These are phyloP conservation scores for Coniochaeta sp. DNA, from an alignment of 2,329 filamentous ascomycete genomes.

Conservation along the genomic window DNA sequence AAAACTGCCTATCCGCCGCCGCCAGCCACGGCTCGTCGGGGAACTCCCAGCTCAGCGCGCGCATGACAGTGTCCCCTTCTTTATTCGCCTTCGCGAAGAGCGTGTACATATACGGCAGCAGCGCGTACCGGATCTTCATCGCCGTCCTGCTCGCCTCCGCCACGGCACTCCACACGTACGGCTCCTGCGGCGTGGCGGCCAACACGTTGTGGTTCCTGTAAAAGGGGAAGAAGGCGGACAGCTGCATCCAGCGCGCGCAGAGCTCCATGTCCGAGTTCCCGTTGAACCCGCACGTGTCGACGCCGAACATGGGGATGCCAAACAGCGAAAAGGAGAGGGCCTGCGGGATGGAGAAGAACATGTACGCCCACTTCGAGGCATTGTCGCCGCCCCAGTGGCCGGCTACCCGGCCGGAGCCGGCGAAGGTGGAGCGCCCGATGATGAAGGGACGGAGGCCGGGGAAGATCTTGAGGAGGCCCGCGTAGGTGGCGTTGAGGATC, in stretches of 20 bases:
- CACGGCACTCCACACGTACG: slow-evolving; percentile 63
- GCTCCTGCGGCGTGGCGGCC: slow-evolving; percentile 58
- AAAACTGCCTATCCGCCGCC: slow-evolving; percentile 62
- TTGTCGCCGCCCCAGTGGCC: slow-evolving; percentile 84
- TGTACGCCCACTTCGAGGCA: slow-evolving; percentile 60
- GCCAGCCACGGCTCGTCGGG: slow-evolving; percentile 62
- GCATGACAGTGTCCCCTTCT: slow-evolving; percentile 63
- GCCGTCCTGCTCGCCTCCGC: slow-evolving; percentile 56
- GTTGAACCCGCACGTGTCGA: slow-evolving; percentile 64
- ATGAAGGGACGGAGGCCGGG: slow-evolving; percentile 72
- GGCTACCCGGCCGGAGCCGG: slow-evolving; percentile 67
- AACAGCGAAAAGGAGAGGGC: slow-evolving; percentile 69
- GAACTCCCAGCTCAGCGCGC: slow-evolving; percentile 69
- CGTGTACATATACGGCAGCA: slow-evolving; percentile 73
- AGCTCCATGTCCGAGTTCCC: slow-evolving; percentile 62
- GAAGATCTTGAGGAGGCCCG: slow-evolving; percentile 57
- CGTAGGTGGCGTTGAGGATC: slow-evolving; percentile 70
- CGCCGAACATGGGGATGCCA: slow-evolving; percentile 71
- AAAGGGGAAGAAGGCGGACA: slow-evolving; percentile 65
- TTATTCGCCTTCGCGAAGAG: slow-evolving; percentile 60
- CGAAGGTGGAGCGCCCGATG: slow-evolving; percentile 73
- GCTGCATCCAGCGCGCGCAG: slow-evolving; percentile 57
- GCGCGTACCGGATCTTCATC: slow-evolving; percentile 63
- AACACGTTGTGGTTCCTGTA: slow-evolving; percentile 70
- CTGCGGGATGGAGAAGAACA: slow-evolving; percentile 72